Percentiles rank a stretch among this genome's conserved stretches.
These are phyloP conservation scores for Lithospermum erythrorhizon DNA, from an alignment of 257 asterid genomes.

Conservation along the genomic window DNA sequence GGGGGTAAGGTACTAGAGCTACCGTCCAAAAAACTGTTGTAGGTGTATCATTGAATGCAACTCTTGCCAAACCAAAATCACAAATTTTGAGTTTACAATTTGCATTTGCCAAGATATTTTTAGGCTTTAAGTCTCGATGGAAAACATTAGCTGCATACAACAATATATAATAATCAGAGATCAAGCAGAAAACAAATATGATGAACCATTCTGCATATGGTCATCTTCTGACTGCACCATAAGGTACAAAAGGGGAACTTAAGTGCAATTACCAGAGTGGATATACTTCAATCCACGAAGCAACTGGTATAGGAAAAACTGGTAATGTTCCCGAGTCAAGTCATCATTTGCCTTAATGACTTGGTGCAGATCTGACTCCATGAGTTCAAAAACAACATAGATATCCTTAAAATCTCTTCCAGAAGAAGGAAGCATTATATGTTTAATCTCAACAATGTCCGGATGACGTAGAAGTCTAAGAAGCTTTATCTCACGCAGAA, in stretches of 20 bases:
- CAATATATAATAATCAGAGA: slow-evolving; percentile 8
- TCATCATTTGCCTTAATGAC: slow-evolving; percentile 95
- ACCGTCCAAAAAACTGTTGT: slow-evolving; percentile 97
- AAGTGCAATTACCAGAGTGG: slow-evolving; percentile 52
- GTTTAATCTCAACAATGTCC: slow-evolving; percentile 84
- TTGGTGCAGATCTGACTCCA: slow-evolving; percentile 95
- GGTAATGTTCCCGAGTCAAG: slow-evolving; percentile 81
- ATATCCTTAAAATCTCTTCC: slow-evolving; percentile 81
- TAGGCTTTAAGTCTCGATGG: slow-evolving; percentile 86
- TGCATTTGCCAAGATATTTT: slow-evolving; percentile 89
- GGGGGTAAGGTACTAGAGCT: slow-evolving; percentile 8
- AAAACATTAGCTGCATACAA: slow-evolving; percentile 72
- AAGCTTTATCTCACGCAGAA: slow-evolving; percentile 86
- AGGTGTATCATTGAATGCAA: slow-evolving; percentile 82
- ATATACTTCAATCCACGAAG: slow-evolving; percentile 84
- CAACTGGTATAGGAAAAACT: slow-evolving; percentile 79
- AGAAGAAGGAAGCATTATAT: slow-evolving; percentile 90
- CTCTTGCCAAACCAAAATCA: slow-evolving; percentile 96
- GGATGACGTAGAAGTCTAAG: slow-evolving; percentile 87
- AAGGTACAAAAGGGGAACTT: not conserved
- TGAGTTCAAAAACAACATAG: slow-evolving; percentile 87
- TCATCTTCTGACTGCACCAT: not conserved
- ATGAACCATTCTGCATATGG: not conserved
- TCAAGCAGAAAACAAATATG: not conserved
- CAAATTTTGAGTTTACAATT: slow-evolving; percentile 91